Percentiles rank a stretch among this genome's conserved stretches.
Evolutionary conservation across 2,329 filamentous ascomycete genomes (phyloP).

Genomic region (Grosmannia huntii): DNA sequence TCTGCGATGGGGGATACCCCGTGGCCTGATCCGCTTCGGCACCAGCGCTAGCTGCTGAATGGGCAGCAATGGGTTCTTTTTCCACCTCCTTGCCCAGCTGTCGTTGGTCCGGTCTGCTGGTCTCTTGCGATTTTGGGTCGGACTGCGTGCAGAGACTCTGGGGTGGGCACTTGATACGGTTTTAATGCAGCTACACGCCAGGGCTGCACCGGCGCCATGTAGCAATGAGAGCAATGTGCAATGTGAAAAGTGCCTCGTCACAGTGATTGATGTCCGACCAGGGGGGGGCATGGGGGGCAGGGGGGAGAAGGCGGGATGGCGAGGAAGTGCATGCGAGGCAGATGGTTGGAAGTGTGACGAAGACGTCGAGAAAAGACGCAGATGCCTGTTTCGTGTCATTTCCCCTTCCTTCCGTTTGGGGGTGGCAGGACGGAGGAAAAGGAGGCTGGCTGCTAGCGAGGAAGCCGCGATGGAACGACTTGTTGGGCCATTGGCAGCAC

Average conservation of each 20-base stretch:
- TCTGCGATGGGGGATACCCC: background rate
- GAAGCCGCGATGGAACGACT: background rate
- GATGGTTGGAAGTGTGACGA: background rate
- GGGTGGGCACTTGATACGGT: background rate
- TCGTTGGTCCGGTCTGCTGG: background rate
- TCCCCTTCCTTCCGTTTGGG: background rate
- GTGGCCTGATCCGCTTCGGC: constrained; percentile 1
- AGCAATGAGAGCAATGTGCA: background rate
- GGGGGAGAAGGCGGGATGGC: background rate
- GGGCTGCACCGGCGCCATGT: background rate
- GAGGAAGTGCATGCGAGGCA: background rate
- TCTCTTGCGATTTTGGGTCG: background rate
- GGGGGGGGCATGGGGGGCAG: background rate
- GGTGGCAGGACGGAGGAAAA: background rate
- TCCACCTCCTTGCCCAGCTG: background rate
- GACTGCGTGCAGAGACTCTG: background rate
- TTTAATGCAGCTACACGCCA: background rate
- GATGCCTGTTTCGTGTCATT: background rate
- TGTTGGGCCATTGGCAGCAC: background rate
- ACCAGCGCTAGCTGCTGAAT: constrained; percentile 1
- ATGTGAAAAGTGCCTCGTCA: background rate
- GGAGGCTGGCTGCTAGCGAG: constrained; percentile 2
- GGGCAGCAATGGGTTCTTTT: background rate
- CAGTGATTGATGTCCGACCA: background rate
- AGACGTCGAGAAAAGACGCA: background rate